Evolutionary conservation across 1,139 yeast species (phyloP).

Genomic region (Groenewaldozyma auringiensis): DNA sequence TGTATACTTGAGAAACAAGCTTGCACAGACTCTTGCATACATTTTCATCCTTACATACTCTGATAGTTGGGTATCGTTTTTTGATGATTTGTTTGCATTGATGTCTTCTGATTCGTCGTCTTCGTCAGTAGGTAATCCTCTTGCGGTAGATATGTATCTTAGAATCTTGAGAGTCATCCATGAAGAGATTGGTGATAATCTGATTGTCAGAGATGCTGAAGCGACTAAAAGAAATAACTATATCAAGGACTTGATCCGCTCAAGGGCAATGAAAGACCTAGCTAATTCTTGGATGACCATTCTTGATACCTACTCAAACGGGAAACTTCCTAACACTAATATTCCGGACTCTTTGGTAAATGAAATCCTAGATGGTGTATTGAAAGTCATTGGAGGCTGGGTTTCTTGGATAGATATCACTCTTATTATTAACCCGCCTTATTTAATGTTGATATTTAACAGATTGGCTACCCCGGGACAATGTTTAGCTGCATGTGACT

Average conservation of each 20-base stretch:
- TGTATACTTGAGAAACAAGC: constrained; percentile 63
- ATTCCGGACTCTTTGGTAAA: constrained; percentile 22
- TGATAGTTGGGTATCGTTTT: constrained; percentile 55
- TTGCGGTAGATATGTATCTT: constrained; percentile 68
- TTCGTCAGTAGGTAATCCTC: constrained; percentile 31
- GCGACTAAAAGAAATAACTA: constrained; percentile 57
- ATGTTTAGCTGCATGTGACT: constrained; percentile 58
- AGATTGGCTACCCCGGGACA: constrained; percentile 46
- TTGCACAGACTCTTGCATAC: constrained; percentile 65
- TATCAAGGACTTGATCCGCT: constrained; percentile 76
- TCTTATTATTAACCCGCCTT: constrained; percentile 61
- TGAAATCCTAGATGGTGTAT: constrained; percentile 52
- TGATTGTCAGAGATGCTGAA: constrained; percentile 57
- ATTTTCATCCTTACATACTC: constrained; percentile 63
- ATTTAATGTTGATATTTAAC: constrained; percentile 54
- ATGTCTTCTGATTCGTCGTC: constrained; percentile 19
- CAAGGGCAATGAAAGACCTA: constrained; percentile 61
- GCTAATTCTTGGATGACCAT: constrained; percentile 63
- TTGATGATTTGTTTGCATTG: constrained; percentile 50
- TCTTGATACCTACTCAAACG: constrained; percentile 34
- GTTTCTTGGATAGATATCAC: constrained; percentile 93
- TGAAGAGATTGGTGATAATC: constrained; percentile 87
- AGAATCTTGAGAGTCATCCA: constrained; percentile 72
- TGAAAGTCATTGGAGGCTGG: constrained; percentile 72
- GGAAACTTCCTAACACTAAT: constrained; percentile 6